phyloP scores from a whole-genome alignment of 768 basidiomycete species.

The Sutorius australiensis region DNA sequence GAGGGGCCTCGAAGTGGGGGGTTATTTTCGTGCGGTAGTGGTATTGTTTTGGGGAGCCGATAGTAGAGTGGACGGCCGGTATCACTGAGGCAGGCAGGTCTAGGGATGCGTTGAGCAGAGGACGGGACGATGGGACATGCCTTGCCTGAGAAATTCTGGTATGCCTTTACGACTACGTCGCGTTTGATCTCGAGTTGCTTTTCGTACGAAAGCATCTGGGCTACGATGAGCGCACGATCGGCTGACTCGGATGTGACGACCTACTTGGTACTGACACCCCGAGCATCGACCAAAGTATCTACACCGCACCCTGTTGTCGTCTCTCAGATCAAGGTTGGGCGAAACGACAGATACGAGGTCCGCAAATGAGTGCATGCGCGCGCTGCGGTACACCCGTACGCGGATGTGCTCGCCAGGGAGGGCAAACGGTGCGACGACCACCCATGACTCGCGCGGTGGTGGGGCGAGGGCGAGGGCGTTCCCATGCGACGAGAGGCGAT shows the following conservation, averaged over 20 bases:
- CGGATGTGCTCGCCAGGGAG: slow-evolving; percentile 80
- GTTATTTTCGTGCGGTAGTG: slow-evolving; percentile 96
- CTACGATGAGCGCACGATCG: background rate
- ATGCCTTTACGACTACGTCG: slow-evolving; percentile 82
- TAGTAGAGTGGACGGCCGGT: slow-evolving; percentile 67
- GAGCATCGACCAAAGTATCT: slow-evolving; percentile 87
- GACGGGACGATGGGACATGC: slow-evolving; percentile 24
- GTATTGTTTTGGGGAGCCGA: slow-evolving; percentile 86
- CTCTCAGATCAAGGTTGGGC: slow-evolving; percentile 64
- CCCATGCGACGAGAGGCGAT: slow-evolving; percentile 62
- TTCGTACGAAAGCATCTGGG: slow-evolving; percentile 81
- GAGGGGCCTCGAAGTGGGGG: slow-evolving; percentile 87
- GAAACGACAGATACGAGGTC: slow-evolving; percentile 64
- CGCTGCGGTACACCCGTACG: slow-evolving; percentile 67
- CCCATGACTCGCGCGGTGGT: slow-evolving; percentile 60
- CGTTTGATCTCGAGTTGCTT: slow-evolving; percentile 84
- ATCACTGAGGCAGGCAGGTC: slow-evolving; percentile 54
- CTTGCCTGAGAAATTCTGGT: slow-evolving; percentile 60
- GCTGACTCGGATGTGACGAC: background rate
- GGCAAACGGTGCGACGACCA: slow-evolving; percentile 76
- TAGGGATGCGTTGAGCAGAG: background rate
- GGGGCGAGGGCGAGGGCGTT: slow-evolving; percentile 56
- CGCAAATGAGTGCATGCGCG: slow-evolving; percentile 68
- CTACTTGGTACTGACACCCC: slow-evolving; percentile 93
- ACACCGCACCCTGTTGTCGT: slow-evolving; percentile 65